A percentile compares a stretch with the other conserved stretches of the same genome.
Evolutionary conservation across 2,329 filamentous ascomycete species (phyloP).

Genomic region (Bipolaris zeicola): DNA sequence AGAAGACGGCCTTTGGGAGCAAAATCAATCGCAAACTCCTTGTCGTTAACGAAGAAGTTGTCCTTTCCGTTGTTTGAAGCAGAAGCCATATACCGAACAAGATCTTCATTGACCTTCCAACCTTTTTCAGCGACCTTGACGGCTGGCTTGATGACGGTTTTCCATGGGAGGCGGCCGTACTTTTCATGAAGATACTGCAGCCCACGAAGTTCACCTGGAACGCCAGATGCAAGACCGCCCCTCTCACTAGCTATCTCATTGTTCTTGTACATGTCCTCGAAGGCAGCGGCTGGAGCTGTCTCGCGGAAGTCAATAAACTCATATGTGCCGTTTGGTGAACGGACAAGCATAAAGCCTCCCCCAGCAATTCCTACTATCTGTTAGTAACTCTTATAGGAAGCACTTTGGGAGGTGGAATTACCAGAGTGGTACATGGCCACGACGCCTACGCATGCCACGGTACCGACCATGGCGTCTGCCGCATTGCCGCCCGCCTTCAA

Average conservation of each 20-base stretch:
- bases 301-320: constrained; percentile 92
- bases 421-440: constrained; percentile 56
- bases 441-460: constrained; percentile 55
- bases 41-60: constrained; percentile 75
- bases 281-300: constrained; percentile 79
- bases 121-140: constrained; percentile 66
- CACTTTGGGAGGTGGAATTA: constrained; percentile 17
- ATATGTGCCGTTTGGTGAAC: constrained; percentile 73
- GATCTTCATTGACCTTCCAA: constrained; percentile 72
- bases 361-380: constrained; percentile 74
- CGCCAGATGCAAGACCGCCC: constrained; percentile 70
- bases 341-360: constrained; percentile 87
- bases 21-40: constrained; percentile 85
- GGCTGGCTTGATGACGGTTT: constrained; percentile 73
- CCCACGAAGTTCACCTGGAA: constrained; percentile 78
- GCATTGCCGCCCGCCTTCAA: constrained; percentile 58
- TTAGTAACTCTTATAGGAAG: constrained; percentile 3
- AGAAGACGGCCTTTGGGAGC: constrained; percentile 79
- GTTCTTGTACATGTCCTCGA: constrained; percentile 81
- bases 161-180: constrained; percentile 64
- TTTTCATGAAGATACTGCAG: constrained; percentile 77
- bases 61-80: constrained; percentile 48
- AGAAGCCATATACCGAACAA: constrained; percentile 72
- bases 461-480: constrained; percentile 56
- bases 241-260: constrained; percentile 69